phyloP scores from a whole-genome alignment of 2,329 filamentous ascomycete species.

The Trichoderma oligosporum region DNA sequence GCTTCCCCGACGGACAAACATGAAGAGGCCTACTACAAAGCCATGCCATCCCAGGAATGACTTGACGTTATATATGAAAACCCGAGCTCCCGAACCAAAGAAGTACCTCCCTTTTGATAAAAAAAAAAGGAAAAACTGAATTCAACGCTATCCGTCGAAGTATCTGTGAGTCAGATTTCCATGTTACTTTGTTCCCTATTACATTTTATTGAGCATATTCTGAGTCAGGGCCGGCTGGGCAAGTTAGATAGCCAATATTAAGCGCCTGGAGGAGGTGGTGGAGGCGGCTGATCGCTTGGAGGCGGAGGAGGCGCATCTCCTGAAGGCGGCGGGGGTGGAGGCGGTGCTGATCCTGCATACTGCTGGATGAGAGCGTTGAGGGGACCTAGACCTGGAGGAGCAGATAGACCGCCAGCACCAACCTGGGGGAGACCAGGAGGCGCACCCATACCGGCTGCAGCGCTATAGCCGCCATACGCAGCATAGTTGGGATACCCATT shows the following conservation, averaged over 20 bases:
- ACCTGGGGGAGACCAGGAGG: constrained; percentile 41
- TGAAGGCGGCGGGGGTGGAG: constrained; percentile 60
- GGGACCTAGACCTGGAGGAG: constrained; percentile 54
- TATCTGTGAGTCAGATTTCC: not conserved
- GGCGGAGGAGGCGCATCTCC: constrained; percentile 52
- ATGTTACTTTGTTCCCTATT: constrained; percentile 7
- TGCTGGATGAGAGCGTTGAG: constrained; percentile 65
- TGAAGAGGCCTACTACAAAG: constrained; percentile 1
- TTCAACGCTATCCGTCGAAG: not conserved
- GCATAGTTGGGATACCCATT: constrained; percentile 56
- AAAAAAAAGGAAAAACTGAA: not conserved
- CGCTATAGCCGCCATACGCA: constrained; percentile 48
- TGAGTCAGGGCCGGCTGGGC: not conserved
- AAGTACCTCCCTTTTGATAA: not conserved
- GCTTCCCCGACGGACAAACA: constrained; percentile 7
- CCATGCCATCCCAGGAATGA: not conserved
- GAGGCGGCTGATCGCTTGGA: constrained; percentile 40
- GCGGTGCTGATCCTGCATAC: constrained; percentile 52
- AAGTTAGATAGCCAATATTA: constrained; percentile 26
- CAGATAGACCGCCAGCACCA: constrained; percentile 48
- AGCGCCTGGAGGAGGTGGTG: constrained; percentile 58
- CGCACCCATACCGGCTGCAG: constrained; percentile 41
- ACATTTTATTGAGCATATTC: constrained; percentile 9
- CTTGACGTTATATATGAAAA: not conserved
- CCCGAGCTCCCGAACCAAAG: not conserved